A percentile compares a stretch with the other conserved stretches of the same genome.
Conservation (phyloP, 2,329 filamentous ascomycete genomes). For the Ciborinia camelliae region DNA sequence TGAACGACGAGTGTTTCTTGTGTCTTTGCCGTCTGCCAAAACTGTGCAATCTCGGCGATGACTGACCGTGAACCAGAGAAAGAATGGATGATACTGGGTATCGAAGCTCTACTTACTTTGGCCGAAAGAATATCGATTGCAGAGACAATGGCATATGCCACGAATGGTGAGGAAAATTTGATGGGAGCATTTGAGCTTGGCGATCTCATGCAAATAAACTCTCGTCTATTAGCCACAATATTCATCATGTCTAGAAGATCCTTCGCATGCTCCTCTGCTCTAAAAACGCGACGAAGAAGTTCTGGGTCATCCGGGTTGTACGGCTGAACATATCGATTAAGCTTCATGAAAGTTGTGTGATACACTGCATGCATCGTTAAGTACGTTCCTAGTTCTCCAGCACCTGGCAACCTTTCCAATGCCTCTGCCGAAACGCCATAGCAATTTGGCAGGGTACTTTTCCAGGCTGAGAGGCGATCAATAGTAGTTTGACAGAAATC, state of each 20-base stretch:
- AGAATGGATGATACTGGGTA: slow-evolving; percentile 52
- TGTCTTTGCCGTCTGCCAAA: slow-evolving; percentile 57
- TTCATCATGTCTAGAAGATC: slow-evolving; percentile 49
- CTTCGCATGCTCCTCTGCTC: slow-evolving; percentile 51
- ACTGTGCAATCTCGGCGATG: slow-evolving; percentile 52
- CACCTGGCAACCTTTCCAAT: slow-evolving; percentile 51
- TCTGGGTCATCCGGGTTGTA: slow-evolving; percentile 42
- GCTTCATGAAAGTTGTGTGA: slow-evolving; percentile 59
- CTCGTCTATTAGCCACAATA: slow-evolving; percentile 41
- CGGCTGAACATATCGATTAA: slow-evolving; percentile 58
- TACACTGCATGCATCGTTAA: slow-evolving; percentile 66
- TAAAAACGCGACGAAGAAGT: slow-evolving; percentile 46
- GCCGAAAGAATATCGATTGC: slow-evolving; percentile 66
- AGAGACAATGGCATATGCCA: slow-evolving; percentile 58
- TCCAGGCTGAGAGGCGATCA: slow-evolving; percentile 57
- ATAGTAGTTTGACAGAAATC: slow-evolving; percentile 51
- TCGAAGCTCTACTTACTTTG: slow-evolving; percentile 50
- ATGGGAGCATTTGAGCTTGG: not conserved
- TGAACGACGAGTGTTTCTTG: slow-evolving; percentile 40
- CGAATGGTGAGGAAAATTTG: slow-evolving; percentile 55
- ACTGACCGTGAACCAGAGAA: slow-evolving; percentile 52
- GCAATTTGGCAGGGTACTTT: slow-evolving; percentile 50
- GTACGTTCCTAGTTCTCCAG: slow-evolving; percentile 55
- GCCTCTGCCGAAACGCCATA: slow-evolving; percentile 55
- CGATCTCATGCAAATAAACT: slow-evolving; percentile 7